These are phyloP conservation scores for Nicotiana tabacum DNA, from an alignment of 257 asterid genomes.

Conservation along the genomic window DNA sequence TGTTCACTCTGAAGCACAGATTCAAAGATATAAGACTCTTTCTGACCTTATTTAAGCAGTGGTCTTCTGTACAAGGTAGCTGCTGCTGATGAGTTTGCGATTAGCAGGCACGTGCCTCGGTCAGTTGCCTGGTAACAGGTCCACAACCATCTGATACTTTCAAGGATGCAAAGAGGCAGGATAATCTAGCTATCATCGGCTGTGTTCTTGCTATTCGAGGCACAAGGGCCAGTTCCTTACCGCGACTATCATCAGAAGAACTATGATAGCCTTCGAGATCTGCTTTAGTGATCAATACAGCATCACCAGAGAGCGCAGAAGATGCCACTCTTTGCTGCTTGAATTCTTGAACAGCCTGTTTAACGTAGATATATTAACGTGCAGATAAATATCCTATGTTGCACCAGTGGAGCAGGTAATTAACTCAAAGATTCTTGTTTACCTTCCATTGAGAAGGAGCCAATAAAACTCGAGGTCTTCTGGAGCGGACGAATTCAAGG, in stretches of 20 bases:
- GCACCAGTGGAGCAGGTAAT: not conserved
- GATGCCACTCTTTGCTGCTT: constrained; percentile 48
- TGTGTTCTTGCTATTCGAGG: constrained; percentile 36
- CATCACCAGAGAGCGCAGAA: constrained; percentile 55
- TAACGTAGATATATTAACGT: not conserved
- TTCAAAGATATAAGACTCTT: not conserved
- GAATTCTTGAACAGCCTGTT: constrained; percentile 87
- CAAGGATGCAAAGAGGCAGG: constrained; percentile 76
- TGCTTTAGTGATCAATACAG: constrained; percentile 73
- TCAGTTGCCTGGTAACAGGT: constrained; percentile 57
- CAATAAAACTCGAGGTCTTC: constrained; percentile 75
- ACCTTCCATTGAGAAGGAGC: constrained; percentile 97
- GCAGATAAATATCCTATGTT: not conserved
- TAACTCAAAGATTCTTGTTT: not conserved
- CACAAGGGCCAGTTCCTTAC: constrained; percentile 41
- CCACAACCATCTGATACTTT: constrained; percentile 52
- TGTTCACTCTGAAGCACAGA: not conserved
- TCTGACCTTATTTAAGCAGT: constrained; percentile 5
- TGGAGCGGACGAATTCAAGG: constrained; percentile 74
- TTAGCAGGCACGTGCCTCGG: constrained; percentile 66
- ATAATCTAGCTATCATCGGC: constrained; percentile 72
- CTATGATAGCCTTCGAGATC: constrained; percentile 86
- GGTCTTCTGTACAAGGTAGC: constrained; percentile 27
- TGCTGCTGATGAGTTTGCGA: not conserved
- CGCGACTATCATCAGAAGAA: constrained; percentile 33